Evolutionary conservation across 345 rosid genomes (phyloP).

Genomic region (Erodium maritimum): DNA sequence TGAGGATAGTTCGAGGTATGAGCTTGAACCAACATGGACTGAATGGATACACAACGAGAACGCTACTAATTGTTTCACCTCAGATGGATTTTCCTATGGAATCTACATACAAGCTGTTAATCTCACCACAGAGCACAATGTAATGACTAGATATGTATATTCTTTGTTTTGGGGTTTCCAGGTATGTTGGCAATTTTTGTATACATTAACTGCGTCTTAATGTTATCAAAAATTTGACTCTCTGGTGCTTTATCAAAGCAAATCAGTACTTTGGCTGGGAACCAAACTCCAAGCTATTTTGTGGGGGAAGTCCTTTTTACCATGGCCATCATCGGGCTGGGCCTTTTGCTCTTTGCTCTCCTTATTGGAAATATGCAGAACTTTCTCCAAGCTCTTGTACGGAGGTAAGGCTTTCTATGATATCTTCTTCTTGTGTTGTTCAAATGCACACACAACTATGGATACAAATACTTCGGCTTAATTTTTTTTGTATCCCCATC

Average conservation of each 20-base stretch:
- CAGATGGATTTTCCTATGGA: constrained; percentile 40
- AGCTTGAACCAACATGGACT: rapidly evolving
- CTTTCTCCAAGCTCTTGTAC: constrained; percentile 75
- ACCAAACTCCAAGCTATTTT: constrained; percentile 72
- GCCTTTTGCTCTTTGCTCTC: constrained; percentile 83
- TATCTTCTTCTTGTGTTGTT: too few relatives aligned
- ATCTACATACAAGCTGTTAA: constrained; percentile 41
- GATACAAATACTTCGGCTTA: too few relatives aligned
- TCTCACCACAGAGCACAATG: constrained; percentile 31
- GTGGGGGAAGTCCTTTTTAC: constrained; percentile 75
- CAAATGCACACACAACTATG: too few relatives aligned
- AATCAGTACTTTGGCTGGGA: constrained; percentile 96
- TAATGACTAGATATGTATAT: constrained; percentile 53
- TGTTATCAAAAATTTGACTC: too few relatives aligned
- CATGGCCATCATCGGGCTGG: constrained; percentile 69
- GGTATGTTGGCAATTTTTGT: constrained; percentile 29
- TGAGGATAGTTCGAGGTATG: constrained; percentile 4
- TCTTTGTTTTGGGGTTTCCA: constrained; percentile 94
- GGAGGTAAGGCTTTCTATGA: constrained; percentile 32
- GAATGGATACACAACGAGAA: constrained; percentile 23
- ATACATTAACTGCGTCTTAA: too few relatives aligned
- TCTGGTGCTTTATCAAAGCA: constrained; percentile 36
- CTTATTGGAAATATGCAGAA: constrained; percentile 96
- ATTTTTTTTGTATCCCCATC: background rate
- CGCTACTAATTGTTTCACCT: constrained; percentile 41